Conservation (phyloP, 1,139 yeast species). For the Debaryomyces udenii region DNA sequence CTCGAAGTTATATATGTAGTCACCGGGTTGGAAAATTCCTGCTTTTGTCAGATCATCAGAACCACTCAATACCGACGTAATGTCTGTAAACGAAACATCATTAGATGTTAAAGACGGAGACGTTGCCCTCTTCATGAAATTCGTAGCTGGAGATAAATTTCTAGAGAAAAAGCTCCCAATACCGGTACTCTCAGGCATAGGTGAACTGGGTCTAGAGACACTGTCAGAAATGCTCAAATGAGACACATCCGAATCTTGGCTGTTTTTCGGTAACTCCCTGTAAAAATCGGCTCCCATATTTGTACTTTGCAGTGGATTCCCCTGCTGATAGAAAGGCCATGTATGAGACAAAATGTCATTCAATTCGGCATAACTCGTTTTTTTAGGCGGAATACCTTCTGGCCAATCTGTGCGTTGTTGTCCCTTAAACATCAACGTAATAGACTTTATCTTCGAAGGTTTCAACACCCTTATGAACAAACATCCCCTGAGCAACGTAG, state of each 20-base stretch:
- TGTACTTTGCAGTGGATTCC: constrained; percentile 18
- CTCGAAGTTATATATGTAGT: constrained; percentile 89
- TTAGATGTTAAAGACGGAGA: constrained; percentile 33
- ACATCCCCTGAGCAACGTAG: constrained; percentile 83
- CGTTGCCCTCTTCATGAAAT: constrained; percentile 44
- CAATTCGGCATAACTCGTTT: constrained; percentile 62
- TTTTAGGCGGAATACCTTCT: constrained; percentile 95
- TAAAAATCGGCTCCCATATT: constrained; percentile 63
- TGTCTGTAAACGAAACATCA: constrained; percentile 24
- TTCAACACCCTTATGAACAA: constrained; percentile 71
- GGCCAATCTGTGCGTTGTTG: constrained; percentile 93
- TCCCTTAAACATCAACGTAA: constrained; percentile 72
- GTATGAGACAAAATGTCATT: constrained; percentile 74
- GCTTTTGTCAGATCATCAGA: constrained; percentile 30
- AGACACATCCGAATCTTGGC: constrained; percentile 28
- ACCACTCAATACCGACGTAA: constrained; percentile 22
- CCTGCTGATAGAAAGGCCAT: constrained; percentile 79
- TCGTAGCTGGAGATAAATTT: constrained; percentile 30
- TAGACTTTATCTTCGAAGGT: constrained; percentile 72
- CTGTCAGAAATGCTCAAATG: constrained; percentile 37
- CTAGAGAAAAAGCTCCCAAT: constrained; percentile 31
- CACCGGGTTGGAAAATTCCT: constrained; percentile 67
- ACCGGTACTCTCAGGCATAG: constrained; percentile 15
- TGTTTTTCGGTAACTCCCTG: constrained; percentile 34
- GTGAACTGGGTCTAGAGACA: constrained; percentile 24